Percentiles rank a stretch among this genome's conserved stretches.
phyloP scores from a whole-genome alignment of 257 asterid genomes.

The Solanum arcanum region DNA sequence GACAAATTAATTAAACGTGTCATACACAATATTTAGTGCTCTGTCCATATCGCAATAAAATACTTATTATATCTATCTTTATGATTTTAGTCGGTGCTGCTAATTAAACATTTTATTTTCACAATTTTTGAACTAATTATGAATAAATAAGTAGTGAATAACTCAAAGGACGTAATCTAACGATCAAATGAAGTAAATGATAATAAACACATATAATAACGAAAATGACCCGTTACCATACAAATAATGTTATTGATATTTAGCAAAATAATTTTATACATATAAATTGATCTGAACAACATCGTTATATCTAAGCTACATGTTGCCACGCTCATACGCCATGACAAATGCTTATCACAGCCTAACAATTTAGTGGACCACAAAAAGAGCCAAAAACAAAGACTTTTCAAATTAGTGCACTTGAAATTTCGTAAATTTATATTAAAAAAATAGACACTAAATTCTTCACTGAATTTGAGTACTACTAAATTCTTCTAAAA shows the following conservation, averaged over 20 bases:
- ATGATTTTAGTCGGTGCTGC: not conserved
- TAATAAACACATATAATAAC: not conserved
- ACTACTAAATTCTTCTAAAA: not conserved
- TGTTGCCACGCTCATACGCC: not conserved
- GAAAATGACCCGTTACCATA: rapidly evolving
- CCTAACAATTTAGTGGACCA: conserved; percentile 31
- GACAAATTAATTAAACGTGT: not conserved
- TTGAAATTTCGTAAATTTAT: conserved; percentile 6
- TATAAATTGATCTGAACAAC: not conserved
- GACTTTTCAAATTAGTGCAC: not conserved
- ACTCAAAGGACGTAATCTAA: not conserved
- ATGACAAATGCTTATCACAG: conserved; percentile 1
- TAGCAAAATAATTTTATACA: not conserved
- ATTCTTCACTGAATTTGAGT: not conserved
- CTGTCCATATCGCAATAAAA: not conserved
- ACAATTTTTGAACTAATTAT: not conserved
- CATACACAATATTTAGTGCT: not conserved
- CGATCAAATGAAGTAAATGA: not conserved
- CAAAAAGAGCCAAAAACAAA: not conserved
- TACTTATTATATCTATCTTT: not conserved
- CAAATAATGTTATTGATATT: not conserved
- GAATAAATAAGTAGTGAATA: not conserved
- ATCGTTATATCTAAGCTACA: not conserved
- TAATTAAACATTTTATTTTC: not conserved
- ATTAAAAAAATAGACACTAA: not conserved